These are phyloP conservation scores for Endotrypanum monterogeii DNA, from an alignment of 208 protist species.

Conservation along the genomic window DNA sequence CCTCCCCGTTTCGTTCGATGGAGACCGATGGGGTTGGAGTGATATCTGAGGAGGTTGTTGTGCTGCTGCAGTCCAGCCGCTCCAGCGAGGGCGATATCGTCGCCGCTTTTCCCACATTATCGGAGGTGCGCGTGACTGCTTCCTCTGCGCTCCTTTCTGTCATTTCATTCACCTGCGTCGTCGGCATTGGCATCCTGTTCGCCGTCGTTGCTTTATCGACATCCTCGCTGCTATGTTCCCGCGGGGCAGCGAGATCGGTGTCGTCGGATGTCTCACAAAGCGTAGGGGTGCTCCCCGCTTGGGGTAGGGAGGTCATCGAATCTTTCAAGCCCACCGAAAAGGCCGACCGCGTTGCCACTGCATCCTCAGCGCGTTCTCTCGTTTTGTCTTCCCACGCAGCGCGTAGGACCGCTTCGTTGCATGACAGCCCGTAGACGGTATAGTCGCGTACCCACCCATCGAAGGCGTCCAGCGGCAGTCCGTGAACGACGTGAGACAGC, in stretches of 20 bases:
- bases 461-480: slow-evolving; percentile 33
- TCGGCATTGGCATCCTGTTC: too few relatives aligned
- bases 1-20: neutral
- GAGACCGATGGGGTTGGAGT: neutral
- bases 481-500: slow-evolving; percentile 16
- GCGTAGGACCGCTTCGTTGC: slow-evolving; percentile 31
- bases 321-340: neutral
- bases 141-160: neutral
- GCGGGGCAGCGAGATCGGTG: neutral
- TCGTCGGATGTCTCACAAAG: neutral
- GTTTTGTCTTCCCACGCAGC: slow-evolving; percentile 36
- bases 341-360: neutral
- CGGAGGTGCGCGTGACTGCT: neutral
- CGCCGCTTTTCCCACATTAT: neutral
- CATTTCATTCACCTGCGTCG: neutral
- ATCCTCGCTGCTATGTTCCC: neutral
- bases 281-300: neutral
- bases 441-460: slow-evolving; percentile 47
- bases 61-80: slow-evolving; percentile 30
- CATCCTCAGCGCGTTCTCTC: slow-evolving; percentile 9
- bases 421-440: slow-evolving; percentile 30
- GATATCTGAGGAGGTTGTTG: slow-evolving; percentile 13
- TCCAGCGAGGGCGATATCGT: slow-evolving; percentile 24
- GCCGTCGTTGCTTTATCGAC: neutral
- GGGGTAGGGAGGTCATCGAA: neutral